These are phyloP conservation scores for Aureobasidium subglaciale DNA, from an alignment of 2,329 filamentous ascomycete species.

Conservation along the genomic window DNA sequence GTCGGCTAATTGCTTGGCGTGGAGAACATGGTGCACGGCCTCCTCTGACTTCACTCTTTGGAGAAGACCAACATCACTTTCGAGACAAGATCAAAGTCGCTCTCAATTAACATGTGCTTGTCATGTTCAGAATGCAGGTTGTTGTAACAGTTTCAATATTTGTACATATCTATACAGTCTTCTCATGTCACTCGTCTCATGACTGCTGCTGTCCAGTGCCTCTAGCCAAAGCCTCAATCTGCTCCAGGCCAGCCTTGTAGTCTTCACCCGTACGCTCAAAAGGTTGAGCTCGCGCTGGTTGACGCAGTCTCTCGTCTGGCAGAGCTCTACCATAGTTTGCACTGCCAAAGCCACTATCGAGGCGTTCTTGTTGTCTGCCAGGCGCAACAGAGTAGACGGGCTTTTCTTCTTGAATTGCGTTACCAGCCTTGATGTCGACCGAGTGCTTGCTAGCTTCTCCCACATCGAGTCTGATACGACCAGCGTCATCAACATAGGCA, in stretches of 20 bases:
- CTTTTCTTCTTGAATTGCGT: slow-evolving; percentile 3
- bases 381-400: background rate
- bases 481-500: slow-evolving; percentile 39
- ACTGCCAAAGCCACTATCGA: background rate
- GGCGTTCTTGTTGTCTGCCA: background rate
- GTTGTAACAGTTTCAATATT: background rate
- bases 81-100: too few relatives aligned
- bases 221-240: slow-evolving; percentile 10
- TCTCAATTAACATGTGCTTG: too few relatives aligned
- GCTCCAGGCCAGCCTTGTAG: slow-evolving; percentile 1
- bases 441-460: slow-evolving; percentile 26
- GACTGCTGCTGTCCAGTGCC: background rate
- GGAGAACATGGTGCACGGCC: background rate
- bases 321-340: slow-evolving; percentile 24
- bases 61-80: background rate
- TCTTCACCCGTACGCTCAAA: slow-evolving; percentile 23
- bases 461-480: slow-evolving; percentile 35
- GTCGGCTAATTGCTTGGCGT: slow-evolving; percentile 7
- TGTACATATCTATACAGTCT: slow-evolving; percentile 14
- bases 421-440: slow-evolving; percentile 26
- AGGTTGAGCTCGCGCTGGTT: slow-evolving; percentile 18
- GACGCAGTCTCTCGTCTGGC: slow-evolving; percentile 20
- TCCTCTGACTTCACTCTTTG: background rate
- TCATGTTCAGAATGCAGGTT: background rate
- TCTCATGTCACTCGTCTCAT: background rate